Evolutionary conservation across 2,329 filamentous ascomycete species (phyloP), one percentile per base, ranked within the genome.

Genomic region (Leptodontidium sp.): DNA sequence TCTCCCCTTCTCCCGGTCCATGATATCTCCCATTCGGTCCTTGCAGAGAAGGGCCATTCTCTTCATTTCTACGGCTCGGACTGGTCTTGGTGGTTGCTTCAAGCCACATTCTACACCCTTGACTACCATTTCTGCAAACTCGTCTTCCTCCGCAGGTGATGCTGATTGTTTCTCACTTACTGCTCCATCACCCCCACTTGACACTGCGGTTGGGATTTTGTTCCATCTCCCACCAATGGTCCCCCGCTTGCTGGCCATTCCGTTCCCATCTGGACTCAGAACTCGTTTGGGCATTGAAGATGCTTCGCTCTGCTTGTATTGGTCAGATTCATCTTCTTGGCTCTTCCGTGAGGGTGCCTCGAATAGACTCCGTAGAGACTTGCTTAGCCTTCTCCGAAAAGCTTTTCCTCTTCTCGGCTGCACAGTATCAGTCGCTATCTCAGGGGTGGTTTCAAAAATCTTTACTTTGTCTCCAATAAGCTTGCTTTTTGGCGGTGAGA

Each of bases 21-120:
- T 64, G 12, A 66, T 61, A 55, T 49, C 66, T 17, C 71, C 73
- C 26, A 70, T 67, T 26, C 70, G 68, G 29, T 72, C 76, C 59
- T 72, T 74, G 71, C 77, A 78, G 2, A 78, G 61, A 32, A 73
- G 63, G 61, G 73, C 70, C 74, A 77, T 76, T 29, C 76, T 73
- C 66, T 73, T 75, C 69, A 77, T 75, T 57, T 78, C 77, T 12
- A 69, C 66, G 26, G 74, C 66, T 55, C 76, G 66, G 38, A 77
- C 52, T 9, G 77, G 77, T 62, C 75, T 77, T 11, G 77, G 77
- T 11, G 77, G 77, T 38, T 77, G 69, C 47, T 59, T 67, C 61
- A 78, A 62, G 15, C 70, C 70, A 69, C 77, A 78, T 38, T 77
- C 71, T 45, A 64, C 77, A 35, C 75, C 72, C 66, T 77, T 77